Base-by-base conservation (phyloP, 768 basidiomycete genomes). In the Collybiopsis confluens region DNA sequence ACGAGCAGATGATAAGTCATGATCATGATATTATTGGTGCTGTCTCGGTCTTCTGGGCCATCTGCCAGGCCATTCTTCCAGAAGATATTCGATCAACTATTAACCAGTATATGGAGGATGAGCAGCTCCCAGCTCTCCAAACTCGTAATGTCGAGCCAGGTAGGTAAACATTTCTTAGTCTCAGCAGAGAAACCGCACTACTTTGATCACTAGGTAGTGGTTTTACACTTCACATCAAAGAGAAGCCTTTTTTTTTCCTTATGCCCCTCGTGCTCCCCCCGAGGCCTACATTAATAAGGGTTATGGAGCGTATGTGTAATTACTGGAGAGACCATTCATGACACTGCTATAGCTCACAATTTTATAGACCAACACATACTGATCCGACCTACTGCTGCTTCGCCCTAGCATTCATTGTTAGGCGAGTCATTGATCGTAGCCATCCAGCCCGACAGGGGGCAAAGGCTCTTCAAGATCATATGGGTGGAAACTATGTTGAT, bases 401-500 rank as follows among this genome's bases (percentile, higher is more conserved):
- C n/a, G n/a, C n/a, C n/a, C n/a, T n/a, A n/a, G n/a, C n/a, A n/a
- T n/a, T n/a, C n/a, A n/a, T n/a, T n/a, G n/a, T n/a, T n/a, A n/a
- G n/a, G n/a, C n/a, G n/a, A n/a, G n/a, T n/a, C n/a, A n/a, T n/a
- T n/a, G n/a, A n/a, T n/a, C n/a, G n/a, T n/a, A n/a, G n/a, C n/a
- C n/a, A n/a, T n/a, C n/a, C n/a, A n/a, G n/a, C n/a, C n/a, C n/a
- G n/a, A n/a, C n/a, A n/a, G n/a, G n/a, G n/a, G n/a, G n/a, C n/a
- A n/a, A n/a, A n/a, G n/a, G n/a, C n/a, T n/a, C n/a, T n/a, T n/a
- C n/a, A n/a, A n/a, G n/a, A n/a, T n/a, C n/a, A 24, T 46, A 26
- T 46, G 45, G 45, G 45, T 15, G 45, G 45, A 9, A 46, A 46
- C 45, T 46, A 46, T 46, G 45, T 46, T 13, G 28, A 46, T 46